phyloP scores from a whole-genome alignment of 805 yeast genomes.

The Cyberlindnera saturnus region DNA sequence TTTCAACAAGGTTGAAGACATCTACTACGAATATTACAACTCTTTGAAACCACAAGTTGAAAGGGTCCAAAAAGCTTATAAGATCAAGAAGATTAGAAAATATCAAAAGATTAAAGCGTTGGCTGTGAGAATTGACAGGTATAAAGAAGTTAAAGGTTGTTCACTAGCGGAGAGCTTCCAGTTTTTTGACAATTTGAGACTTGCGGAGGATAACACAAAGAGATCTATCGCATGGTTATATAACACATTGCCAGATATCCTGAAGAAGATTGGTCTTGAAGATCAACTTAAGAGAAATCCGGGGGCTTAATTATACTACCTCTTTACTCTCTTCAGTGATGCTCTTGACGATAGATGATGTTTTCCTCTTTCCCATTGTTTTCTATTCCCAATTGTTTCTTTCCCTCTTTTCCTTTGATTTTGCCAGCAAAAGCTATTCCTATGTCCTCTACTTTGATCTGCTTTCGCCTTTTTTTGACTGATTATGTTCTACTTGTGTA shows the following conservation, averaged over 20 bases:
- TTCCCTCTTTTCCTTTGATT: not conserved
- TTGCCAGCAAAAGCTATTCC: not conserved
- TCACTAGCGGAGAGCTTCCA: constrained; percentile 24
- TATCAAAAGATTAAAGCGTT: constrained; percentile 32
- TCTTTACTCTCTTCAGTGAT: not conserved
- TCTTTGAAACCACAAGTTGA: constrained; percentile 29
- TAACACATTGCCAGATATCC: constrained; percentile 27
- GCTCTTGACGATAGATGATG: not conserved
- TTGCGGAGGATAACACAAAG: constrained; percentile 24
- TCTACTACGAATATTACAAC: constrained; percentile 27
- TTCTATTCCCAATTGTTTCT: not conserved
- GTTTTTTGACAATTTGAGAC: constrained; percentile 27
- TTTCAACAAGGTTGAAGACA: constrained; percentile 20
- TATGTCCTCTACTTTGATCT: not conserved
- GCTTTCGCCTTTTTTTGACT: not conserved
- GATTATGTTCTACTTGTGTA: not conserved
- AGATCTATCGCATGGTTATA: constrained; percentile 33
- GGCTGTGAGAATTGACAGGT: constrained; percentile 30
- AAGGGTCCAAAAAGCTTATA: constrained; percentile 28
- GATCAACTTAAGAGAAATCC: constrained; percentile 22
- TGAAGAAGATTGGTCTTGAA: constrained; percentile 24
- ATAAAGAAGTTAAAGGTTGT: constrained; percentile 23
- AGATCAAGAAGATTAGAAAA: constrained; percentile 31
- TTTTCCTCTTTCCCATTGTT: not conserved
- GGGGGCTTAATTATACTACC: not conserved